Conservation (phyloP, 2,329 filamentous ascomycete genomes). For the Colletotrichum spaethianum region DNA sequence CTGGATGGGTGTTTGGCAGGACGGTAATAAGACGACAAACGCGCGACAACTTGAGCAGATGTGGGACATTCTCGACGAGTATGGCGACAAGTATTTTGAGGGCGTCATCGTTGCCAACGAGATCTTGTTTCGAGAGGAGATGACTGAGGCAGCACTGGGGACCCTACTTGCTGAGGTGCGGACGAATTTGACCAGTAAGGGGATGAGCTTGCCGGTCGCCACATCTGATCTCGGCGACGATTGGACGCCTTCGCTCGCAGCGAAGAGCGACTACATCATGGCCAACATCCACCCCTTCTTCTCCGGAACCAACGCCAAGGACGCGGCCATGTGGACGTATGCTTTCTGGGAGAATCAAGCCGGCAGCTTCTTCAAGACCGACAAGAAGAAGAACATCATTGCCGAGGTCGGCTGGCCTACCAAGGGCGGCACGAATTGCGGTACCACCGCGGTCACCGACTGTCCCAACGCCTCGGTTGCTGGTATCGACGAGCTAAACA, state of each 20-base stretch:
- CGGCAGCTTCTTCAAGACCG: slow-evolving; percentile 73
- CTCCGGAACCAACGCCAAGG: slow-evolving; percentile 77
- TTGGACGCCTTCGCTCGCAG: slow-evolving; percentile 81
- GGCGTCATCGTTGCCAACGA: slow-evolving; percentile 88
- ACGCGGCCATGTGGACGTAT: slow-evolving; percentile 85
- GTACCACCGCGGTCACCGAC: slow-evolving; percentile 45
- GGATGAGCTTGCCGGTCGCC: slow-evolving; percentile 80
- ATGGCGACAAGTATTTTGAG: slow-evolving; percentile 79
- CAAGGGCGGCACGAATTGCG: slow-evolving; percentile 76
- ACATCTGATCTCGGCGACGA: slow-evolving; percentile 92
- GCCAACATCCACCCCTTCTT: slow-evolving; percentile 98
- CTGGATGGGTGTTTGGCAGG: slow-evolving; percentile 96
- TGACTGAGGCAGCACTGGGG: slow-evolving; percentile 76
- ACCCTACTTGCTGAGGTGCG: slow-evolving; percentile 77
- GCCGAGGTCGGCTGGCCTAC: slow-evolving; percentile 94
- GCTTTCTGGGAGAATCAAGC: slow-evolving; percentile 84
- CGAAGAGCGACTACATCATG: slow-evolving; percentile 89
- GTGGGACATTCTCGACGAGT: slow-evolving; percentile 83
- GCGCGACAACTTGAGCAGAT: slow-evolving; percentile 85
- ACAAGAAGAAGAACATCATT: slow-evolving; percentile 81
- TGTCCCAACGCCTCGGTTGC: slow-evolving; percentile 82
- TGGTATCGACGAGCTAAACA: slow-evolving; percentile 84
- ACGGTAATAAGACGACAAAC: slow-evolving; percentile 87
- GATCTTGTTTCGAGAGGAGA: slow-evolving; percentile 82
- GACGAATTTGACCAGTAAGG: slow-evolving; percentile 77